These are phyloP conservation scores for Hortaea werneckii DNA, from an alignment of 2,329 filamentous ascomycete genomes.

Conservation along the genomic window DNA sequence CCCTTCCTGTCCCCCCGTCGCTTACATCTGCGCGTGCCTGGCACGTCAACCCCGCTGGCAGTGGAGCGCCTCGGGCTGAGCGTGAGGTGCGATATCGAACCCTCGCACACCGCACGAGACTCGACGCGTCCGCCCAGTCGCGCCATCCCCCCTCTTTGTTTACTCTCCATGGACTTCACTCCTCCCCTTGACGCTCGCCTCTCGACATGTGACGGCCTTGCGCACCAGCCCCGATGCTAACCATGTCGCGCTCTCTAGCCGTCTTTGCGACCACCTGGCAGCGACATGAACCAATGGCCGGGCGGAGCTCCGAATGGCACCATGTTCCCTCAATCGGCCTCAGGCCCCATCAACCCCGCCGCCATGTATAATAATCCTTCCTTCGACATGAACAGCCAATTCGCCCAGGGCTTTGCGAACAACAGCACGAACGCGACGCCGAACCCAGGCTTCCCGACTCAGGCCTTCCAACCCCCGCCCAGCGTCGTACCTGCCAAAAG, in stretches of 20 bases:
- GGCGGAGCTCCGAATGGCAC: slow-evolving; percentile 11
- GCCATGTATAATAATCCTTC: slow-evolving; percentile 16
- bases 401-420: slow-evolving; percentile 58
- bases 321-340: slow-evolving; percentile 13
- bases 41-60: background rate
- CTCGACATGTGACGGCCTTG: background rate
- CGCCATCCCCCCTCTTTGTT: background rate
- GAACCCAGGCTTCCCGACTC: slow-evolving; percentile 60
- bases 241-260: slow-evolving; percentile 3
- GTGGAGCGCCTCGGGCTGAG: background rate
- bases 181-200: background rate
- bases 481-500: slow-evolving; percentile 84
- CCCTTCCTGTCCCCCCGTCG: background rate
- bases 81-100: background rate
- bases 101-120: background rate
- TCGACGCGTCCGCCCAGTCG: background rate
- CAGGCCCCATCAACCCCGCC: slow-evolving; percentile 14
- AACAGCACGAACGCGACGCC: slow-evolving; percentile 59
- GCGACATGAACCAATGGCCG: slow-evolving; percentile 16
- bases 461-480: slow-evolving; percentile 67
- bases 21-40: background rate
- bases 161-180: background rate
- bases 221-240: background rate
- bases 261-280: background rate
- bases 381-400: slow-evolving; percentile 37